phyloP scores from a whole-genome alignment of 257 asterid genomes.

The Avicennia marina region DNA sequence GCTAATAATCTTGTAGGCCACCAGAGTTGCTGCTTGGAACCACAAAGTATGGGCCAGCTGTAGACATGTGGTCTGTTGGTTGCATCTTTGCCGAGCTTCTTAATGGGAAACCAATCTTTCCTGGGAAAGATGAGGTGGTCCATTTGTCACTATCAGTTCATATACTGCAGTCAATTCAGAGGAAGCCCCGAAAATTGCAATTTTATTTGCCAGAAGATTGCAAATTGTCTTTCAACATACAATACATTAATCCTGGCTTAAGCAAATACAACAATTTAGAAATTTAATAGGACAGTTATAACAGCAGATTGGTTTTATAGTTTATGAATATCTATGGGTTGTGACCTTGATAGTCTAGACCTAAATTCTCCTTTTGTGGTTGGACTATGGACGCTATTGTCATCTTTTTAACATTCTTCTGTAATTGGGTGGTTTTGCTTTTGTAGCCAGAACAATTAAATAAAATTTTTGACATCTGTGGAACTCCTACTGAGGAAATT shows the following conservation, averaged over 20 bases:
- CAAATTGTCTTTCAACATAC: background rate
- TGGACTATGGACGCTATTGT: background rate
- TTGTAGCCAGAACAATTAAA: slow-evolving; percentile 77
- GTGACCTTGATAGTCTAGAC: no score
- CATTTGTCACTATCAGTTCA: slow-evolving; percentile 28
- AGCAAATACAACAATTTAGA: no score
- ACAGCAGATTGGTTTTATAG: no score
- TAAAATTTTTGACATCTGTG: slow-evolving; percentile 76
- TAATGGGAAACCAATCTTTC: slow-evolving; percentile 79
- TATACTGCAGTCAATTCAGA: background rate
- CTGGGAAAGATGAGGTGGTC: slow-evolving; percentile 90
- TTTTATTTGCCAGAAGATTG: background rate
- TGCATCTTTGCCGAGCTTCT: slow-evolving; percentile 93
- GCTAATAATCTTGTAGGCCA: slow-evolving; percentile 44
- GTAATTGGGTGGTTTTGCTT: slow-evolving; percentile 6
- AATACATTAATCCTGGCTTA: no score
- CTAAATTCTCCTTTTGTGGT: no score
- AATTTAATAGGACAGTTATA: no score
- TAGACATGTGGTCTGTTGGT: slow-evolving; percentile 96
- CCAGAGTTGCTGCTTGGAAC: slow-evolving; percentile 88
- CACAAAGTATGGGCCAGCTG: slow-evolving; percentile 90
- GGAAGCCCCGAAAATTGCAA: background rate
- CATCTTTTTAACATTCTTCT: background rate
- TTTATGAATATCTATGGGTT: no score
- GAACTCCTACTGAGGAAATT: slow-evolving; percentile 67